A percentile compares a stretch with the other conserved stretches of the same genome.
Conservation (phyloP, 352 stramenopile species). For the Paralagenidium karlingii region DNA sequence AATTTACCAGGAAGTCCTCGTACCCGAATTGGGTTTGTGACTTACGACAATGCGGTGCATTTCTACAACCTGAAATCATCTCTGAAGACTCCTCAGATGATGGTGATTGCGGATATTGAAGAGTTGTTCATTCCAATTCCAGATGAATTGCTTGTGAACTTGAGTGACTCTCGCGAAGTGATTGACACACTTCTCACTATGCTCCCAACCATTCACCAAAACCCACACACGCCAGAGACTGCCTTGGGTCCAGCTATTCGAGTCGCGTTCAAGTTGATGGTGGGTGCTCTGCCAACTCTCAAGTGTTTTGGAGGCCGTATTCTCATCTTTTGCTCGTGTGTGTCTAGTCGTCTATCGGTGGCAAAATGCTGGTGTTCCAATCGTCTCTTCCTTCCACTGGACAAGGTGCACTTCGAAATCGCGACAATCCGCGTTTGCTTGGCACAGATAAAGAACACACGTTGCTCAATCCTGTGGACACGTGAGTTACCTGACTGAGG, state of each 20-base stretch:
- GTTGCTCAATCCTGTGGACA: conserved; percentile 82
- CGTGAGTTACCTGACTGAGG: too few species aligned
- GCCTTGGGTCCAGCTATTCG: conserved; percentile 83
- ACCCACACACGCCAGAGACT: conserved; percentile 65
- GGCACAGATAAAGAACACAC: conserved; percentile 84
- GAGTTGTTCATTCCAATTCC: conserved; percentile 86
- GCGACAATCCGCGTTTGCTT: conserved; percentile 67
- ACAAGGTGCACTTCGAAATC: conserved; percentile 68
- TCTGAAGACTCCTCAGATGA: conserved; percentile 80
- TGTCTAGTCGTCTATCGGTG: conserved; percentile 61
- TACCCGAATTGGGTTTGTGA: conserved; percentile 77
- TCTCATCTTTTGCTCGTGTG: too few species aligned
- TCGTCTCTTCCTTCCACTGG: conserved; percentile 68
- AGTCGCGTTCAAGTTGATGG: conserved; percentile 96
- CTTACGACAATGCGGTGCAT: conserved; percentile 75
- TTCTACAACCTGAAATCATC: conserved; percentile 86
- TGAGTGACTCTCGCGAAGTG: conserved; percentile 89
- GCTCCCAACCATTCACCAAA: conserved; percentile 85
- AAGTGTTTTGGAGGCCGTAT: conserved; percentile 10
- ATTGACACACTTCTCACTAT: conserved; percentile 94
- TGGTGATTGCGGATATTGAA: conserved; percentile 79
- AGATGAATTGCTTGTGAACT: conserved; percentile 97
- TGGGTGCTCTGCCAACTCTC: conserved; percentile 30
- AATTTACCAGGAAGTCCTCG: conserved; percentile 55
- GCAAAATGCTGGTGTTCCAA: conserved; percentile 85